Conservation (phyloP, 805 yeast genomes). For the Lipomyces orientalis region DNA sequence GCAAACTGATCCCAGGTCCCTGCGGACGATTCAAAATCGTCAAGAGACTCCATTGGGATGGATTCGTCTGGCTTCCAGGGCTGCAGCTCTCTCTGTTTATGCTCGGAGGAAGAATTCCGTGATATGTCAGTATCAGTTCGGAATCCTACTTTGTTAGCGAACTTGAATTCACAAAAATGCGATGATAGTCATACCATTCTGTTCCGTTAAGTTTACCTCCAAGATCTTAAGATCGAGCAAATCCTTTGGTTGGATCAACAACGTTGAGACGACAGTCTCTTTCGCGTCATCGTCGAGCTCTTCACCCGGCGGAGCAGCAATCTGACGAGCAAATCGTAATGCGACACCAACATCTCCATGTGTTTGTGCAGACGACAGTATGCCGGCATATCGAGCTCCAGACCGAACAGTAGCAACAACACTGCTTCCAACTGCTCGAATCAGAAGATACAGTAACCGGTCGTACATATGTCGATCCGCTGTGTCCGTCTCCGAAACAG, state of each 20-base stretch:
- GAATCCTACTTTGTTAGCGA: constrained; percentile 51
- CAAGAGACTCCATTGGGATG: constrained; percentile 44
- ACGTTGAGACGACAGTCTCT: constrained; percentile 50
- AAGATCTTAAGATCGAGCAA: constrained; percentile 56
- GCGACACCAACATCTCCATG: constrained; percentile 61
- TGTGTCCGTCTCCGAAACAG: constrained; percentile 40
- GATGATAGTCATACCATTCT: constrained; percentile 33
- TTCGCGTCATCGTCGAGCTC: constrained; percentile 47
- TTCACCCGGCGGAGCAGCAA: constrained; percentile 47
- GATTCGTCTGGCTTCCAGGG: constrained; percentile 80
- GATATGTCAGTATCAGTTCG: constrained; percentile 88
- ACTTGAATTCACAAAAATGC: constrained; percentile 41
- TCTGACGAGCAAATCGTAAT: constrained; percentile 57
- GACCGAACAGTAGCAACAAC: constrained; percentile 65
- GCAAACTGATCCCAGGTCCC: constrained; percentile 91
- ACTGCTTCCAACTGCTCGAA: constrained; percentile 64
- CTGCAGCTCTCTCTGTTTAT: constrained; percentile 74
- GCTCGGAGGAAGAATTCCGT: constrained; percentile 40
- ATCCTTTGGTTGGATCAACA: constrained; percentile 58
- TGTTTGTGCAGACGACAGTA: constrained; percentile 55
- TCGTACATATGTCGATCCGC: constrained; percentile 54
- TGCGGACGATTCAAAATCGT: constrained; percentile 42
- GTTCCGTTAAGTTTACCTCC: constrained; percentile 48
- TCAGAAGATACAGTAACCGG: constrained; percentile 59
- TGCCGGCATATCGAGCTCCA: constrained; percentile 65